Evolutionary conservation across 2,329 filamentous ascomycete species (phyloP).

Genomic region (Penicillium corylophilum): DNA sequence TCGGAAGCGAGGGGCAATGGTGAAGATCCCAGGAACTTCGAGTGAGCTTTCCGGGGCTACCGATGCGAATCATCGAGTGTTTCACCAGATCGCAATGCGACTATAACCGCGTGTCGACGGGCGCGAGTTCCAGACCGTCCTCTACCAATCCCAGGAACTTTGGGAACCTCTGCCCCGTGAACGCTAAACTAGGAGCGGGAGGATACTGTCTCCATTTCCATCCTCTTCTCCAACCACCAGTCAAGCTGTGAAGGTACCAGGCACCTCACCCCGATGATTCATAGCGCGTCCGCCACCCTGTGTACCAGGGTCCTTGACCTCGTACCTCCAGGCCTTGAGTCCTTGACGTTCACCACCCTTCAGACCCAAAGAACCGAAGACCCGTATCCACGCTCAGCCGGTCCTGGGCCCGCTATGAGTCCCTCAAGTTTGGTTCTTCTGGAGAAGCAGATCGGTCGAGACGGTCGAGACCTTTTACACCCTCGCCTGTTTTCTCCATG

Average conservation of each 20-base stretch:
- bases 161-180: background rate
- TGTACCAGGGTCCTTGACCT: slow-evolving; percentile 5
- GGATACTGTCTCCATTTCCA: background rate
- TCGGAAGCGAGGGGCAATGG: slow-evolving; percentile 32
- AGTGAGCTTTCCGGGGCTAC: slow-evolving; percentile 22
- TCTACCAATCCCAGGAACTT: background rate
- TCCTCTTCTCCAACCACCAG: background rate
- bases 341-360: slow-evolving; percentile 21
- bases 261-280: slow-evolving; percentile 23
- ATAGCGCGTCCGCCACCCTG: slow-evolving; percentile 9
- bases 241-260: slow-evolving; percentile 22
- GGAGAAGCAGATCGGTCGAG: slow-evolving; percentile 7
- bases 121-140: slow-evolving; percentile 3
- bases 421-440: slow-evolving; percentile 10
- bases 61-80: slow-evolving; percentile 25
- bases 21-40: slow-evolving; percentile 18
- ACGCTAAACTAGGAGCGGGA: slow-evolving; percentile 7
- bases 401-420: slow-evolving; percentile 1
- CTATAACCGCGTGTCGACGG: slow-evolving; percentile 5
- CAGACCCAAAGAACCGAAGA: slow-evolving; percentile 4
- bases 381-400: background rate
- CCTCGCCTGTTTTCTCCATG: slow-evolving; percentile 7
- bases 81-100: slow-evolving; percentile 22
- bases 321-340: slow-evolving; percentile 3
- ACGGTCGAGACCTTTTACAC: slow-evolving; percentile 10